Evolutionary conservation across 2,329 filamentous ascomycete species (phyloP), one percentile per base, ranked within the genome.

Genomic region (Colletotrichum sp.): DNA sequence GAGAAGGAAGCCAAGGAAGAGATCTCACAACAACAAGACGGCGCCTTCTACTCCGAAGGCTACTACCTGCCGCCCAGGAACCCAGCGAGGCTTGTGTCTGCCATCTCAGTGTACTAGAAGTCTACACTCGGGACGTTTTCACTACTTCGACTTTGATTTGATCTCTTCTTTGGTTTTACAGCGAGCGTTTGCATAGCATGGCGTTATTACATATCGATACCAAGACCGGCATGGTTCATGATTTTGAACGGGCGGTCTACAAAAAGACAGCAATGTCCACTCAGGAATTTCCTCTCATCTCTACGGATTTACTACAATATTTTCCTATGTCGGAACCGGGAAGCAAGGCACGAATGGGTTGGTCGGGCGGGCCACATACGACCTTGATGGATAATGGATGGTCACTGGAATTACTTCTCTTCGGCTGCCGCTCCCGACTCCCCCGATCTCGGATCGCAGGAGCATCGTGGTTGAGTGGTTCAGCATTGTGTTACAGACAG

Each of bases 91-190:
- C 80, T 91, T 78, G 87, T 90, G 77, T 88, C 89, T 70, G 84
- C 89, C 81, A 90, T 92, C 84, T 88, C 89, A 78, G 89, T 91
- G 79, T 91, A 91, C 84, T 92, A 87, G 73, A 76, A 72, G 52
- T 36, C 48, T 30, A 62, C 60, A 55, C 32, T 12, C 3, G 73
- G 66, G 55, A 71, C 32, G 71, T 58, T 58, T 65, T 73, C 69
- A 66, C 30, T 74, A 70, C 68, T 76, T 30, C 43, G 60, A 55
- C 67, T 77, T 77, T 76, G 76, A 78, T 67, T 76, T 56, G 66
- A 72, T 70, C 71, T 71, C 69, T 72, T 67, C 68, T 71, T 74
- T 74, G 67, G 68, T 55, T 66, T 71, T 61, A 68, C 62, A 75
- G 73, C 75, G 73, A 73, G 76, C 76, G 69, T 76, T 77, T 76